Conservation (phyloP, 768 basidiomycete species). For the Tylopilus sp. region DNA sequence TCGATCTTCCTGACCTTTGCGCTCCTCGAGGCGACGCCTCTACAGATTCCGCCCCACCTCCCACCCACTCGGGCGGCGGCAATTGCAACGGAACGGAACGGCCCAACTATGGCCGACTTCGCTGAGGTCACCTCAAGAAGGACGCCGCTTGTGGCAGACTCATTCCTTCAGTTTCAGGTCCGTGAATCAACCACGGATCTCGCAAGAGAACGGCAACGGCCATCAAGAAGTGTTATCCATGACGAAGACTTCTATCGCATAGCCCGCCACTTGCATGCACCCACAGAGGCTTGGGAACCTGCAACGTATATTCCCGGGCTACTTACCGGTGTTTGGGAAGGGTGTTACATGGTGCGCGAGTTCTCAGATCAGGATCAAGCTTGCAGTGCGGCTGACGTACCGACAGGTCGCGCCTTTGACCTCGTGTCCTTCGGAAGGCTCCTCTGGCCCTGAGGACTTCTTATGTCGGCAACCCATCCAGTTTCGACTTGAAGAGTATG, state of each 20-base stretch:
- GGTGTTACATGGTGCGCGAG: constrained; percentile 50
- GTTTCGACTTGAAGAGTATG: constrained; percentile 44
- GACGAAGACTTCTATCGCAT: constrained; percentile 40
- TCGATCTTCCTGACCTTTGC: constrained; percentile 54
- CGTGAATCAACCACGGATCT: constrained; percentile 32
- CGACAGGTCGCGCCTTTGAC: constrained; percentile 28
- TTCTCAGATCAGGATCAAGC: constrained; percentile 15
- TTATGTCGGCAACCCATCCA: constrained; percentile 48
- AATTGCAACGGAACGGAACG: constrained; percentile 40
- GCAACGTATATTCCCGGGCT: constrained; percentile 40
- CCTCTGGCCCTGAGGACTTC: constrained; percentile 29
- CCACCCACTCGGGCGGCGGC: constrained; percentile 48
- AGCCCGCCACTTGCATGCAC: constrained; percentile 14
- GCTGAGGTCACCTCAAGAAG: constrained; percentile 37
- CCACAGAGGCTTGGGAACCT: constrained; percentile 23
- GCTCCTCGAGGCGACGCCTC: constrained; percentile 43
- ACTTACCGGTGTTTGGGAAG: constrained; percentile 60
- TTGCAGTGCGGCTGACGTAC: constrained; percentile 15
- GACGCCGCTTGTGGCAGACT: constrained; percentile 52
- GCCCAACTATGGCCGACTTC: constrained; percentile 56
- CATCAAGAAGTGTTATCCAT: constrained; percentile 32
- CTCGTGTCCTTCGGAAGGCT: constrained; percentile 11
- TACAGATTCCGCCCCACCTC: constrained; percentile 48
- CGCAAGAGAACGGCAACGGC: constrained; percentile 30
- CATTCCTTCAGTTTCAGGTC: constrained; percentile 24